These are phyloP conservation scores for Aureobasidium vineae DNA, from an alignment of 2,329 filamentous ascomycete species.

Conservation along the genomic window DNA sequence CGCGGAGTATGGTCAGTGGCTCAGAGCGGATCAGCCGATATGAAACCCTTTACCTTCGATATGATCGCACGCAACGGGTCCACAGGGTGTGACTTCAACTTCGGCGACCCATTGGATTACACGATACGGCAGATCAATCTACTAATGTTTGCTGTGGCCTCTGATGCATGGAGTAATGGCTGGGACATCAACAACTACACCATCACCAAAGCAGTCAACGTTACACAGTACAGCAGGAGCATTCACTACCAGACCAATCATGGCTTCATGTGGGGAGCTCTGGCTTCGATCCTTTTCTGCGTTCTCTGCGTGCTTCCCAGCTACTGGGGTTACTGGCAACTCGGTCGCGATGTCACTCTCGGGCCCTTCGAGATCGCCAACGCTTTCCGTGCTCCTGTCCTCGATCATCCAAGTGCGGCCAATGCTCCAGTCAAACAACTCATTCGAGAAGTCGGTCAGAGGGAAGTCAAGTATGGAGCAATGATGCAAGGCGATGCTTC, in stretches of 20 bases:
- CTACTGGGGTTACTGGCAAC: slow-evolving; percentile 41
- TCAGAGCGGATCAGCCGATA: too few relatives aligned
- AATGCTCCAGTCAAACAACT: slow-evolving; percentile 13
- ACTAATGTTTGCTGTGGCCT: too few relatives aligned
- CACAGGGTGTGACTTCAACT: too few relatives aligned
- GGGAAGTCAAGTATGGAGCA: slow-evolving; percentile 25
- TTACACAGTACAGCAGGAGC: slow-evolving; percentile 29
- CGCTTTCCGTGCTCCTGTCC: slow-evolving; percentile 36
- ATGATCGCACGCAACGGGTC: too few relatives aligned
- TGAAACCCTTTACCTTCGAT: too few relatives aligned
- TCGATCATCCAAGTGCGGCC: slow-evolving; percentile 17
- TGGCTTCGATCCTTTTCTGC: slow-evolving; percentile 37
- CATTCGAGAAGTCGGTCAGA: slow-evolving; percentile 16
- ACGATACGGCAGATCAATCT: too few relatives aligned
- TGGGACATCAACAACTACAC: too few relatives aligned
- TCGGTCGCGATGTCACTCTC: slow-evolving; percentile 39
- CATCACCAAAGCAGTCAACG: too few relatives aligned
- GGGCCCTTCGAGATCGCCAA: slow-evolving; percentile 41
- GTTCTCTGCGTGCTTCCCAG: slow-evolving; percentile 38
- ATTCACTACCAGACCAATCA: slow-evolving; percentile 36
- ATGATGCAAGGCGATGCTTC: neutral
- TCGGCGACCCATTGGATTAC: too few relatives aligned
- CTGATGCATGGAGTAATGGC: too few relatives aligned
- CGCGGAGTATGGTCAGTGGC: too few relatives aligned
- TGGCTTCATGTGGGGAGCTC: slow-evolving; percentile 36